phyloP scores from a whole-genome alignment of 352 stramenopile species.

The Phytophthora boehmeriae region DNA sequence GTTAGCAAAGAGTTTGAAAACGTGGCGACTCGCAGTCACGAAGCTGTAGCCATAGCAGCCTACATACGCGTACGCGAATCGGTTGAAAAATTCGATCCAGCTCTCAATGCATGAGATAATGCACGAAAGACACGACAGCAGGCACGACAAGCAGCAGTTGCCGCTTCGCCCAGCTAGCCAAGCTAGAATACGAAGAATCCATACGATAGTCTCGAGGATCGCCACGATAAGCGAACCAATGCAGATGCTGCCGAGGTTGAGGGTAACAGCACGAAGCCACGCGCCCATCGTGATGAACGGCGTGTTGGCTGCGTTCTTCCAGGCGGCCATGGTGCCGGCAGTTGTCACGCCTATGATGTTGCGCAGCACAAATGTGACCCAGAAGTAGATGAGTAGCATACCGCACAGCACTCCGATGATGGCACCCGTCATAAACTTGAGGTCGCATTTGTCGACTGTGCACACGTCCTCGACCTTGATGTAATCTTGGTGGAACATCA shows the following conservation, averaged over 20 bases:
- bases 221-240: constrained; percentile 91
- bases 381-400: constrained; percentile 95
- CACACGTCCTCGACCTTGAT: constrained; percentile 61
- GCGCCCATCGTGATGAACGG: constrained; percentile 80
- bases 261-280: constrained; percentile 82
- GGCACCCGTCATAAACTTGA: constrained; percentile 48
- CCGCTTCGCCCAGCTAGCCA: constrained; percentile 62
- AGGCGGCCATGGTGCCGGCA: constrained; percentile 90
- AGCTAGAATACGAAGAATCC: constrained; percentile 71
- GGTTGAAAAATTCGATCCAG: constrained; percentile 91
- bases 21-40: constrained; percentile 70
- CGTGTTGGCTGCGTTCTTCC: constrained; percentile 82
- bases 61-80: constrained; percentile 89
- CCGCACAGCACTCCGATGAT: constrained; percentile 81
- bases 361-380: constrained; percentile 82
- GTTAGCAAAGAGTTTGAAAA: constrained; percentile 79
- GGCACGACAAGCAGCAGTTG: constrained; percentile 77
- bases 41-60: constrained; percentile 89
- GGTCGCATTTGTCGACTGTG: constrained; percentile 50
- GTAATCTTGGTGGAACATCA: constrained; percentile 83
- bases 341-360: constrained; percentile 93
- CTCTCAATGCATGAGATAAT: constrained; percentile 83
- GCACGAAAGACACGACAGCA: constrained; percentile 73
- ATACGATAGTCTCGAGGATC: constrained; percentile 85
- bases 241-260: constrained; percentile 93